Conservation (phyloP, 208 protist genomes). For the Porcisia deanei region DNA sequence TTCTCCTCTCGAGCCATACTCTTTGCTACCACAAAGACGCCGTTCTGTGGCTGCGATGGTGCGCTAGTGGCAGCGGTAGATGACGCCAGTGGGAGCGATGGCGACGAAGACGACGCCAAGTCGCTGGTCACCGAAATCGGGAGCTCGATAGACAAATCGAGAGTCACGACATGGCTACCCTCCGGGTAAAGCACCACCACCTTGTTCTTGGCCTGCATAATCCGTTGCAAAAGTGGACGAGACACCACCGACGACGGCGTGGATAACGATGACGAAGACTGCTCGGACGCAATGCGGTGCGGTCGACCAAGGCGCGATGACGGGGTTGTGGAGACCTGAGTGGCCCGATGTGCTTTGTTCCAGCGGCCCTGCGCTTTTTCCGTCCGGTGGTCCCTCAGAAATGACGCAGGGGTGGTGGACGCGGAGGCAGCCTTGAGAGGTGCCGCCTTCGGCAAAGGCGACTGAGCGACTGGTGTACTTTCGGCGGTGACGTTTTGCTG, state of each 20-base stretch:
- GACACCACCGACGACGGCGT: not conserved
- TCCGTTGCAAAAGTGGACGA: constrained; percentile 12
- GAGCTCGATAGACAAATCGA: constrained; percentile 42
- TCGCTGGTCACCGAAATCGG: not conserved
- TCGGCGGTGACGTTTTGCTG: not conserved
- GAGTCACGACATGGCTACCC: constrained; percentile 36
- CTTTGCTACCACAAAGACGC: constrained; percentile 33
- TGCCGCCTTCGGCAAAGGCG: not conserved
- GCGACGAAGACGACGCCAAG: not conserved
- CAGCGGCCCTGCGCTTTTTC: constrained; percentile 13
- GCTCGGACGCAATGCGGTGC: not conserved
- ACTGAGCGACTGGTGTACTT: not conserved
- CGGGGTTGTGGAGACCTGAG: not conserved
- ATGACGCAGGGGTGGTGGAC: not conserved
- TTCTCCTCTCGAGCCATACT: constrained; percentile 74
- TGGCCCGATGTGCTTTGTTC: not conserved
- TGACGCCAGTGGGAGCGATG: no score
- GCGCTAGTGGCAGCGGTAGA: not conserved
- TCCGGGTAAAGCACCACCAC: constrained; percentile 36
- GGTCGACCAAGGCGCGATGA: not conserved
- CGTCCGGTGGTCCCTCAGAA: constrained; percentile 4
- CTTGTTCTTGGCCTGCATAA: constrained; percentile 36
- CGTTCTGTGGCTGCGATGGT: not conserved
- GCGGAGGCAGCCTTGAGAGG: not conserved
- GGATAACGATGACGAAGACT: not conserved